Base-by-base conservation (phyloP, 805 yeast species). In the Metschnikowia colocasiae region DNA sequence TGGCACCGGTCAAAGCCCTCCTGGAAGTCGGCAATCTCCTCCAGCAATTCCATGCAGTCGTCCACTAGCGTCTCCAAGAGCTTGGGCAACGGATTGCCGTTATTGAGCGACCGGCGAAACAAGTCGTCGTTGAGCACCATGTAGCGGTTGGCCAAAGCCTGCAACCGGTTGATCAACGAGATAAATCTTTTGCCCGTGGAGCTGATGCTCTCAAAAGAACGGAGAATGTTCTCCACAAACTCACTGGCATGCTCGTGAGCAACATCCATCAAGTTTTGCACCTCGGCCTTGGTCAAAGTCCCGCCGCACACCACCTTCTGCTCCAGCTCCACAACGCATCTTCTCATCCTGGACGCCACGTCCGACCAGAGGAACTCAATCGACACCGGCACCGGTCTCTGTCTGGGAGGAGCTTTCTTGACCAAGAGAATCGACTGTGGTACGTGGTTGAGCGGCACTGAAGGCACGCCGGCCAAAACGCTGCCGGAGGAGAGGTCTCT, bases 101-200 rank as follows among this genome's bases (percentile, higher is more conserved):
- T 8, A 7, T 22, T 22, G 16, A 40, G 36, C 3, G 36, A 18
- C 4, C 6, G 6, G 15, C 43, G 43, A 31, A 40, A 40, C 29
- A 16, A 6, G 15, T 18, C 25, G 25, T 50, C 53, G 10, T 29
- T 44, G 35, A 50, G 37, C 35, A 47, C 51, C 32, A 45, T 13
- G 35, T 29, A 33, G 18, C 50, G 42, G n/a, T 32, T 43, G 26
- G 50, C 38, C 15, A 38, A 43, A 9, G 52, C 54, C 37, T 43
- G 54, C 22, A 51, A 26, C n/a, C 50, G 46, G 34, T 51, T 48
- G 27, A 49, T 26, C 26, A 49, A 45, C 12, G 31, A 27, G 6
- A 49, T 18, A 22, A 46, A 42, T 13, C 26, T 15, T 30, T 51
- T 51, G 6, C 52, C 52, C 34, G 39, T 26, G 26, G 32, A 15